Base-by-base conservation (phyloP, 768 basidiomycete genomes). In the Naematelia aurantialba region DNA sequence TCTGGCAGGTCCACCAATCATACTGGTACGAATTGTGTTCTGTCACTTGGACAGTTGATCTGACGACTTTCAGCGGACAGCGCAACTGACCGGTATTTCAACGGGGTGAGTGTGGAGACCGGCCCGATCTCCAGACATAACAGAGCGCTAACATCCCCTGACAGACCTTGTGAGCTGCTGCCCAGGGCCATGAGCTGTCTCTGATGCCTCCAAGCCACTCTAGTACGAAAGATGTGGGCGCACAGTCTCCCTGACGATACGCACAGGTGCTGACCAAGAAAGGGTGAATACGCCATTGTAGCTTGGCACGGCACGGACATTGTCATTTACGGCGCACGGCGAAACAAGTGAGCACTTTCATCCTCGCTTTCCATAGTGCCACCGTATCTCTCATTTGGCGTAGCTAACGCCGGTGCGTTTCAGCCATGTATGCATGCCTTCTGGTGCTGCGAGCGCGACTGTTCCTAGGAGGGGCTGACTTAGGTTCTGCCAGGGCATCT, bases 271-370 rank as follows among this genome's bases (percentile, higher is more conserved):
- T 24, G 17, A 45, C 8, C 12, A 19, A 14, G 12, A 25, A n/a
- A 72, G 71, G 71, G 66, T 25, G 71, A 69, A 21, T 69, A 66
- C 45, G 58, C 59, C 4, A 39, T 68, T 19, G 53, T 72, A 26
- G 56, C 46, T 8, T 72, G 71, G 71, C 21, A 48, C 27, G 71
- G 71, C 4, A 61, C 63, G 1, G 71, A 72, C 55, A 69, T 72
- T 14, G 49, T 66, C 5, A 47, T 72, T 4, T 68, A 68, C 45
- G 71, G 68, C 1, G 66, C 68, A 10, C 45, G 68, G 14, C 59
- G 71, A 29, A 42, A 52, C 17, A 69, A 72, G 68, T 72, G 58
- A 62, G 71, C 66, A n/a, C 5, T 5, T n/a, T 22, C 39, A 3
- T 8, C 12, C 13, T 1, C 45, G 57, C 51, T 4, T 13, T 11